These are phyloP conservation scores for Ophiostoma fasciatum DNA, from an alignment of 2,329 filamentous ascomycete species.

Conservation along the genomic window DNA sequence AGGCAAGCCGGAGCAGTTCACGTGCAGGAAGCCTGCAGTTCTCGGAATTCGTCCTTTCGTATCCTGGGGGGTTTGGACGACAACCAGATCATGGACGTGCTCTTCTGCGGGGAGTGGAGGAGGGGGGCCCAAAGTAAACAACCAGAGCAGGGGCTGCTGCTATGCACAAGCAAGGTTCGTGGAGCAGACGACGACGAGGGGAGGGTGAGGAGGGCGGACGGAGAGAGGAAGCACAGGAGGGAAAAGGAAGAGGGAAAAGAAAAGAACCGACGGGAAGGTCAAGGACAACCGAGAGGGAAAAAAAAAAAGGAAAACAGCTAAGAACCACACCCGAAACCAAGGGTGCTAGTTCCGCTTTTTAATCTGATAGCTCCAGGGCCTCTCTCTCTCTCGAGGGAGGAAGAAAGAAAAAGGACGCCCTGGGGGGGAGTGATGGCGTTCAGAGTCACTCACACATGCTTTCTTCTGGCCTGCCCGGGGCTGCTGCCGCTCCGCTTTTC, in stretches of 20 bases:
- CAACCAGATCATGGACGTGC: constrained; percentile 10
- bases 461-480: not conserved
- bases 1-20: no score
- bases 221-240: not conserved
- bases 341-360: no score
- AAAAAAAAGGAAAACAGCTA: constrained; percentile 3
- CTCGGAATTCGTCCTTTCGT: constrained; percentile 14
- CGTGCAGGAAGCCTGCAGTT: constrained; percentile 1
- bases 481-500: constrained; percentile 7
- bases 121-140: not conserved
- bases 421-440: no score
- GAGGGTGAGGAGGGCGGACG: not conserved
- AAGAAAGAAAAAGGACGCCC: no score
- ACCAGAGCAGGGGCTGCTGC: no score
- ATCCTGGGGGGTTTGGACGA: constrained; percentile 12
- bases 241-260: not conserved
- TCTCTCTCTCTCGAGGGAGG: no score
- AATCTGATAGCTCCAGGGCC: no score
- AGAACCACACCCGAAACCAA: no score
- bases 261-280: not conserved
- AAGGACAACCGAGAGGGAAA: not conserved
- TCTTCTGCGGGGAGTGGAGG: no score
- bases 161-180: no score
- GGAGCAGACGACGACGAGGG: not conserved
- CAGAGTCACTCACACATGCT: not conserved